phyloP scores from a whole-genome alignment of 2,329 filamentous ascomycete genomes.

The Colletotrichum filicis region DNA sequence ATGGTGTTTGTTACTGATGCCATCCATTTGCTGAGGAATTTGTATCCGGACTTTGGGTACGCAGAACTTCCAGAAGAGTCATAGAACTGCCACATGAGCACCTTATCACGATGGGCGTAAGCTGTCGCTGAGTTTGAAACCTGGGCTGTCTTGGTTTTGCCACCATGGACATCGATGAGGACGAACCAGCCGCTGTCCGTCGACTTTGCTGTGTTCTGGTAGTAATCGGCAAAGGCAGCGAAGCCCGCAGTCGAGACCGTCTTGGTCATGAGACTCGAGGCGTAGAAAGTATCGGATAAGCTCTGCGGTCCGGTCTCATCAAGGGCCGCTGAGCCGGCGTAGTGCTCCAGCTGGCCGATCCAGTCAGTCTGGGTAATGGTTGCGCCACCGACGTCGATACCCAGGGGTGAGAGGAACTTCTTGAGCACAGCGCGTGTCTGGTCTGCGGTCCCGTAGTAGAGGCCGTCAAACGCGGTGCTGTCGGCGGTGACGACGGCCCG shows the following conservation, averaged over 20 bases:
- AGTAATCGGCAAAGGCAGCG: conserved; percentile 41
- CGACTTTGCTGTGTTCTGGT: conserved; percentile 38
- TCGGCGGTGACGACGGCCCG: conserved; percentile 34
- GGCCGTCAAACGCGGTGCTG: conserved; percentile 40
- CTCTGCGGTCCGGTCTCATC: conserved; percentile 41
- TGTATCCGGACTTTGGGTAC: conserved; percentile 49
- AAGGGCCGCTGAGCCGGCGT: conserved; percentile 27
- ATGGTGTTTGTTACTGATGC: conserved; percentile 49
- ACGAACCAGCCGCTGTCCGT: conserved; percentile 44
- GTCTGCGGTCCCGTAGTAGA: conserved; percentile 41
- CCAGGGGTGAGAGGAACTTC: conserved; percentile 10
- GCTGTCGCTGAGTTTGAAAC: conserved; percentile 42
- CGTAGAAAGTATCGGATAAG: conserved; percentile 43
- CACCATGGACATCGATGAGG: conserved; percentile 48
- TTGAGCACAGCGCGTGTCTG: conserved; percentile 30
- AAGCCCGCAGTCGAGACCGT: conserved; percentile 39
- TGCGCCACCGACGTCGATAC: conserved; percentile 2
- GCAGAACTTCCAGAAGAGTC: conserved; percentile 46
- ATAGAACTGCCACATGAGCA: conserved; percentile 62
- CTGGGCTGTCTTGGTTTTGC: conserved; percentile 47
- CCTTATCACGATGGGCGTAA: conserved; percentile 54
- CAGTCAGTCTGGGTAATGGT: conserved; percentile 34
- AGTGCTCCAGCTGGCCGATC: conserved; percentile 39
- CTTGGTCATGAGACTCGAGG: conserved; percentile 43
- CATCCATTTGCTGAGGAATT: conserved; percentile 54